Evolutionary conservation across 2,329 filamentous ascomycete species (phyloP).

Genomic region (Fusarium tricinctum): DNA sequence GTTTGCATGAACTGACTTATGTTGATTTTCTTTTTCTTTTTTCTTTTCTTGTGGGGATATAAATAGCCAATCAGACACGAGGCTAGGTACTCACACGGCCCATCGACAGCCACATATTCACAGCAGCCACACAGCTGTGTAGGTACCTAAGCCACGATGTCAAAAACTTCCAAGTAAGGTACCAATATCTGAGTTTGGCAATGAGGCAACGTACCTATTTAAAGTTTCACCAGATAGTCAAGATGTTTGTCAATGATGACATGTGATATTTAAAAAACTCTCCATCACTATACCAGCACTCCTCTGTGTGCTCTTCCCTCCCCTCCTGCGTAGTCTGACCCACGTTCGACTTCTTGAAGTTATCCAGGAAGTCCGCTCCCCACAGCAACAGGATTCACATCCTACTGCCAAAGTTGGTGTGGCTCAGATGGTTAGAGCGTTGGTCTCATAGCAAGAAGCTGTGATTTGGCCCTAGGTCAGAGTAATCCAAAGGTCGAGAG

Average conservation of each 20-base stretch:
- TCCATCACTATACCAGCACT: too few relatives aligned
- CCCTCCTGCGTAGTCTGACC: background rate
- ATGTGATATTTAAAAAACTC: too few relatives aligned
- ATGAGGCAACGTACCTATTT: background rate
- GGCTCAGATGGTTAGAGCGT: constrained; percentile 48
- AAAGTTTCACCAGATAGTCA: background rate
- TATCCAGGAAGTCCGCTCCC: background rate
- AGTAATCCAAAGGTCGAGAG: constrained; percentile 46
- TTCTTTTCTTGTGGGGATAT: constrained; percentile 4
- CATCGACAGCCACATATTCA: background rate
- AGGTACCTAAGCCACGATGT: background rate
- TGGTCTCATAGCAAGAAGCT: constrained; percentile 37
- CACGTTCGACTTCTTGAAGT: constrained; percentile 1
- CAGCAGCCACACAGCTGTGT: background rate
- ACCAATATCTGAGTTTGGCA: background rate
- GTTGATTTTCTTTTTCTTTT: background rate
- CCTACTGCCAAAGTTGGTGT: constrained; percentile 26
- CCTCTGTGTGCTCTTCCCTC: background rate
- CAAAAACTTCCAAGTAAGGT: background rate
- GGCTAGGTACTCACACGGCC: background rate
- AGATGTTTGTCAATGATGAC: too few relatives aligned
- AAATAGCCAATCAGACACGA: too few relatives aligned
- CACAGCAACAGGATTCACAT: constrained; percentile 6
- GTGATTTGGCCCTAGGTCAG: constrained; percentile 39
- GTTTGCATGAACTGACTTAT: background rate